Conservation (phyloP, 108 stramenopile genomes). For the Skeletonema grethae region DNA sequence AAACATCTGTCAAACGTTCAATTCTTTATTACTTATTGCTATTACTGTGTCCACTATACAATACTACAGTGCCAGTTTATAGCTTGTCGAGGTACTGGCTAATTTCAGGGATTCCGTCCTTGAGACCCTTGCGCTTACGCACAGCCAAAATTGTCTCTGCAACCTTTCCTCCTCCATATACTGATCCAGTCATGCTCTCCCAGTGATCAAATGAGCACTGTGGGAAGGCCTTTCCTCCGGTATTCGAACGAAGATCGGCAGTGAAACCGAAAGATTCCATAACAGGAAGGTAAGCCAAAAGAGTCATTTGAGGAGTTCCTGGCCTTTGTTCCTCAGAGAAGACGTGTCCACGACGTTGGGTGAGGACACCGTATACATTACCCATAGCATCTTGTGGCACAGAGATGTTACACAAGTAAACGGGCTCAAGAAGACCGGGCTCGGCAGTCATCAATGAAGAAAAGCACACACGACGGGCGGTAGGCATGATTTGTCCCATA, state of each 20-base stretch:
- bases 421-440: slow-evolving; percentile 96
- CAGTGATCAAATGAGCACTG: slow-evolving; percentile 99
- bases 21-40: slow-evolving; percentile 14
- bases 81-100: slow-evolving; percentile 99
- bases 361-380: slow-evolving; percentile 99
- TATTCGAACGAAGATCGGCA: slow-evolving; percentile 96
- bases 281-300: slow-evolving; percentile 99
- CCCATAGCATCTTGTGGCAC: slow-evolving; percentile 99
- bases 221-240: slow-evolving; percentile 99
- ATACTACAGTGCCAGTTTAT: slow-evolving; percentile 56
- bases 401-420: slow-evolving; percentile 98
- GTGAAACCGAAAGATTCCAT: slow-evolving; percentile 99
- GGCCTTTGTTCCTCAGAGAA: slow-evolving; percentile 98
- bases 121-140: slow-evolving; percentile 98
- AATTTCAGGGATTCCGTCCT: slow-evolving; percentile 93
- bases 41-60: slow-evolving; percentile 6
- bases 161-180: slow-evolving; percentile 90
- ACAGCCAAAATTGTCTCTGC: slow-evolving; percentile 86
- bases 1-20: not conserved
- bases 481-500: slow-evolving; percentile 99
- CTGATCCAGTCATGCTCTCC: slow-evolving; percentile 95
- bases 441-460: slow-evolving; percentile 91
- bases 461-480: slow-evolving; percentile 98
- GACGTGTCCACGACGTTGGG: slow-evolving; percentile 98
- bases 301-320: slow-evolving; percentile 97